Conservation (phyloP, 495 filamentous ascomycete species). For the Xanthoparmelia taractica region DNA sequence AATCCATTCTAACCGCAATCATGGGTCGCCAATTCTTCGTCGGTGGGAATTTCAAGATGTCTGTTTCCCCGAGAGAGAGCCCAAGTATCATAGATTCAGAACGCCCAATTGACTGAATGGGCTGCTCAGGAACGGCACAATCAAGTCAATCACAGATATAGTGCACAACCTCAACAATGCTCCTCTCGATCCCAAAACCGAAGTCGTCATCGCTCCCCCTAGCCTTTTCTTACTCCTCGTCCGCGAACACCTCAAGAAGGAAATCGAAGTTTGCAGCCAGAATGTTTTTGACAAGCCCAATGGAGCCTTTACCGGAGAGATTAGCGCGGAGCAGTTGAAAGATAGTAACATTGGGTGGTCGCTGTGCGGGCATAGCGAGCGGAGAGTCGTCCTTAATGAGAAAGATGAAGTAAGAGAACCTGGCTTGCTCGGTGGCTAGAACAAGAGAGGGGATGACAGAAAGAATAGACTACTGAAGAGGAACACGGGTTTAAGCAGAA, state of each 20-base stretch:
- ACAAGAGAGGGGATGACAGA: not conserved
- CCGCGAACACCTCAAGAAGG: slow-evolving; percentile 58
- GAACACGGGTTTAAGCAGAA: not conserved
- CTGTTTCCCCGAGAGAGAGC: slow-evolving; percentile 26
- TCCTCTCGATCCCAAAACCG: slow-evolving; percentile 59
- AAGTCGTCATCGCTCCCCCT: slow-evolving; percentile 91
- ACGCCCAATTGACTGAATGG: not conserved
- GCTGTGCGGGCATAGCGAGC: slow-evolving; percentile 88
- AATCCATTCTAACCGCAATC: slow-evolving; percentile 24
- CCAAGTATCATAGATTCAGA: slow-evolving; percentile 9
- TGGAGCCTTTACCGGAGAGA: slow-evolving; percentile 95
- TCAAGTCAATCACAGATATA: slow-evolving; percentile 77
- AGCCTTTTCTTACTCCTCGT: slow-evolving; percentile 83
- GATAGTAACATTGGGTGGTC: slow-evolving; percentile 83
- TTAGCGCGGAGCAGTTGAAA: slow-evolving; percentile 80
- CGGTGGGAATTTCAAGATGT: slow-evolving; percentile 99
- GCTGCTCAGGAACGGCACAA: slow-evolving; percentile 77
- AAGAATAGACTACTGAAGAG: not conserved
- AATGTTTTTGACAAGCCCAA: slow-evolving; percentile 96
- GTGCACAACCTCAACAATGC: slow-evolving; percentile 79
- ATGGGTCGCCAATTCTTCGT: slow-evolving; percentile 99
- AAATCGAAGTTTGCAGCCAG: slow-evolving; percentile 80
- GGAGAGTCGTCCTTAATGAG: slow-evolving; percentile 79
- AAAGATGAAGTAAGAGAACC: slow-evolving; percentile 50
- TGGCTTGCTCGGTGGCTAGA: not conserved